Conservation (phyloP, 495 filamentous ascomycete genomes). For the Cladorrhinum samala region DNA sequence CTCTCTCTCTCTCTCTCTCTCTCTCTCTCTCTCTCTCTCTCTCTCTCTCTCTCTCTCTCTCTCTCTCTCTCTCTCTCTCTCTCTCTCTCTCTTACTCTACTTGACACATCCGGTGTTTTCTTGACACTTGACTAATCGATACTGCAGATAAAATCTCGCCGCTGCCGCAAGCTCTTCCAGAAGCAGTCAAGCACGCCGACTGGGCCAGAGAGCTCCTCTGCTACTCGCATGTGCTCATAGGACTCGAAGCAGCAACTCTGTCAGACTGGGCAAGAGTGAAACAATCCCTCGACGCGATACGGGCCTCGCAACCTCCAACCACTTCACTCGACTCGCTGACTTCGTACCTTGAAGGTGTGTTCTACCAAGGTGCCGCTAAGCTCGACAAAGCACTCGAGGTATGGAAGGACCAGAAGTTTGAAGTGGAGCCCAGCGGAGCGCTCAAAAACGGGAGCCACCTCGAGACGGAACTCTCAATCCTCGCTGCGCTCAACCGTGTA, state of each 20-base stretch:
- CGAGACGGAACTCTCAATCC: conserved; percentile 64
- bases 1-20: no score
- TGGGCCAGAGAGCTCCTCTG: conserved; percentile 41
- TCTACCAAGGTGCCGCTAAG: conserved; percentile 72
- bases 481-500: conserved; percentile 74
- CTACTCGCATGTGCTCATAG: conserved; percentile 43
- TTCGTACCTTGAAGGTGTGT: conserved; percentile 67
- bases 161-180: conserved; percentile 33
- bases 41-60: no score
- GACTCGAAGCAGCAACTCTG: conserved; percentile 39
- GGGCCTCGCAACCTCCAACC: conserved; percentile 24
- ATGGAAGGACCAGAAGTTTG: conserved; percentile 57
- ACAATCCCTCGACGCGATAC: conserved; percentile 34
- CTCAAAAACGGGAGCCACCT: conserved; percentile 42
- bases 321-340: conserved; percentile 35
- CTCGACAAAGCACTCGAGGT: conserved; percentile 57
- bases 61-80: no score
- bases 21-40: no score
- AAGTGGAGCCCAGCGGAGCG: conserved; percentile 38
- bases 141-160: conserved; percentile 1
- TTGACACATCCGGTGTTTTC: no score
- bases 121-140: not conserved
- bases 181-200: conserved; percentile 34
- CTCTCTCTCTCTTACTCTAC: no score
- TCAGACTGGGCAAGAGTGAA: conserved; percentile 42